Conservation (phyloP, 2,329 filamentous ascomycete genomes). For the Penicillium brevicompactum region DNA sequence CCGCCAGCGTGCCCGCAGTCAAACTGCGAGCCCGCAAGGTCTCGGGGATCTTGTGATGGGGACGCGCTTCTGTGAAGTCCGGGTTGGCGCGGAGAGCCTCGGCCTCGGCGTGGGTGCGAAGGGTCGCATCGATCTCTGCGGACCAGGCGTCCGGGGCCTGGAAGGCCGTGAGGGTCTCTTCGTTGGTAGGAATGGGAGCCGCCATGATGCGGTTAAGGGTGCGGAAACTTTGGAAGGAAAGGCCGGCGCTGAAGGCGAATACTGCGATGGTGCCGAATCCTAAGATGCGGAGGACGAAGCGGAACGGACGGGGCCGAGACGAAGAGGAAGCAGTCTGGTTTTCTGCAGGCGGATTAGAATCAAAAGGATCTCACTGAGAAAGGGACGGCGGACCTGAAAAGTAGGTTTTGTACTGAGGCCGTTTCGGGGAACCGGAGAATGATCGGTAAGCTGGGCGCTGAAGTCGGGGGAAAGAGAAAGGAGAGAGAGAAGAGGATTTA, state of each 20-base stretch:
- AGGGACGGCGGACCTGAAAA: not conserved
- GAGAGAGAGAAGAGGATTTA: slow-evolving; percentile 1
- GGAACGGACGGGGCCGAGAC: slow-evolving; percentile 24
- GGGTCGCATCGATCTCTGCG: slow-evolving; percentile 68
- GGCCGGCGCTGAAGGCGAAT: slow-evolving; percentile 36
- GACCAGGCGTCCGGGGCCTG: slow-evolving; percentile 55
- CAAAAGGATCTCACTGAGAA: not conserved
- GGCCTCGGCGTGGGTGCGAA: slow-evolving; percentile 61
- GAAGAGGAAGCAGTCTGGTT: slow-evolving; percentile 6
- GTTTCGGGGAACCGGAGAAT: slow-evolving; percentile 1
- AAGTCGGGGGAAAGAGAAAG: slow-evolving; percentile 8
- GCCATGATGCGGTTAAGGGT: slow-evolving; percentile 37
- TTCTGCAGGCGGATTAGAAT: not conserved
- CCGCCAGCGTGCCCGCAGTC: slow-evolving; percentile 77
- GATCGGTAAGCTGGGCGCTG: not conserved
- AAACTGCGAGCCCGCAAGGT: slow-evolving; percentile 72
- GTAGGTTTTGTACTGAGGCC: not conserved
- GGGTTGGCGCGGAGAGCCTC: not conserved
- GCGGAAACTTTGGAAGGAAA: slow-evolving; percentile 28
- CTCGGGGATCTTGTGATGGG: slow-evolving; percentile 82
- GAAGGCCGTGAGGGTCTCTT: slow-evolving; percentile 72
- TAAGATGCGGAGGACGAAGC: slow-evolving; percentile 36
- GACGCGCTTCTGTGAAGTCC: slow-evolving; percentile 71
- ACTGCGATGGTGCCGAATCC: slow-evolving; percentile 41
- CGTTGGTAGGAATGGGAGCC: slow-evolving; percentile 61